Percentiles rank a stretch among this genome's conserved stretches.
Evolutionary conservation across 441 rosid species (phyloP).

Genomic region (Jatropha multifida): DNA sequence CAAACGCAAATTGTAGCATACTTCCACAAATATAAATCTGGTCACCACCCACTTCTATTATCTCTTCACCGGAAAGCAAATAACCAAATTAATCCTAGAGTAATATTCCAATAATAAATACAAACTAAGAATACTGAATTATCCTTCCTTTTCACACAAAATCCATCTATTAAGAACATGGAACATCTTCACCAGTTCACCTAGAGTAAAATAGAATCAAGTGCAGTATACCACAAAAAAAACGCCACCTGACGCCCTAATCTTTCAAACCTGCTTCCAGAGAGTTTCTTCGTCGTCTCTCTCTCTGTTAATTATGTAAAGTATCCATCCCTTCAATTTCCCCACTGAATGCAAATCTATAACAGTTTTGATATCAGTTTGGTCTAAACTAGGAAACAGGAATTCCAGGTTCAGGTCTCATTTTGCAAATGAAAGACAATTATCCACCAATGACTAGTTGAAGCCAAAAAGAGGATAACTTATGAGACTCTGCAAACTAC

Average conservation of each 20-base stretch:
- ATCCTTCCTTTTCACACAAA: not conserved
- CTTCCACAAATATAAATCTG: not conserved
- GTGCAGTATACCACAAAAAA: not conserved
- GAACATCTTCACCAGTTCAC: not conserved
- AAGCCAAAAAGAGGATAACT: slow-evolving; percentile 3
- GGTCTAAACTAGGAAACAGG: slow-evolving; percentile 2
- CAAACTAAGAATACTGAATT: not conserved
- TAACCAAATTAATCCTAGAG: not conserved
- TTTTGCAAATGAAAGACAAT: not conserved
- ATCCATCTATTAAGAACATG: not conserved
- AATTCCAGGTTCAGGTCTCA: not conserved
- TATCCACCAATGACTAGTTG: not conserved
- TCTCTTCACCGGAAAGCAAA: slow-evolving; percentile 2
- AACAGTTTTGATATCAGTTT: not conserved
- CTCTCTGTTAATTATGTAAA: not conserved
- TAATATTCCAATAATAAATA: not conserved
- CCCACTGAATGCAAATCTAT: not conserved
- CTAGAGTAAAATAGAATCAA: not conserved
- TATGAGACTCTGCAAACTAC: not conserved
- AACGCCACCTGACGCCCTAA: not conserved
- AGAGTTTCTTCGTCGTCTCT: not conserved
- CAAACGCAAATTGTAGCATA: not conserved
- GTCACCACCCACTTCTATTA: not conserved
- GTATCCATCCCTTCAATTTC: not conserved
- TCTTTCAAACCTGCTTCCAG: not conserved